Evolutionary conservation across 163 green algal genomes (phyloP), one percentile per base, ranked within the genome.

Genomic region (Chlamydomonas reinhardtii): DNA sequence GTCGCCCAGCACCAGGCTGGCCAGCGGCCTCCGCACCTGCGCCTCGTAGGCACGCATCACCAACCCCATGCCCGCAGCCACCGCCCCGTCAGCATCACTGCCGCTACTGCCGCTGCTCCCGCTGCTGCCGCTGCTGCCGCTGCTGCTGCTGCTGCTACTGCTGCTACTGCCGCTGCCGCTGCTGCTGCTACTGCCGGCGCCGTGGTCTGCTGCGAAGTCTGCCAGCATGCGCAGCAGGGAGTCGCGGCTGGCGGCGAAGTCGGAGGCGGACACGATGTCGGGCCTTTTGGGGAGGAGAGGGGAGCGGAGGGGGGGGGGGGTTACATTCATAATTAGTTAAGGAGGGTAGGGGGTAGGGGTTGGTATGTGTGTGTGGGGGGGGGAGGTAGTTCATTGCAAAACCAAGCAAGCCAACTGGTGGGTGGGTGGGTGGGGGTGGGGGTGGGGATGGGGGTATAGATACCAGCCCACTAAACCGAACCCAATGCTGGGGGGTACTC

Each of bases 11-110:
- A 98, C 37, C 32, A 98, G 71, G 89, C 96, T 97, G 12, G 89
- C 73, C 52, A 99, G 88, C 22, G 96, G 96, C 15, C 85, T 64
- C 84, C 94, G 92, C 48, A 99, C 88, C 90, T 98, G 95, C 2
- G 83, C 52, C 93, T 99, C 96, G 74, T 98, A 99, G 48, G 79
- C 90, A 9, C 87, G 61, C 96, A 98, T 97, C 86, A 99, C 91
- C 43, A 93, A 64, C 0, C 92, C 92, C 94, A 96, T 96, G 59
- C 89, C 90, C 20, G 73, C 66, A 29, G 90, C 70, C 66, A 94
- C 24, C 20, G 78, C 90, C 14, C 17, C 69, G 22, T 83, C 73
- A 17, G 66, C 75, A 0, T 15, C 34, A 37, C 35, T 27, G 9
- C 19, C 64, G 37, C 54, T 35, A 68, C 72, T 72, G 31, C 59